A percentile compares a stretch with the other conserved stretches of the same genome.
Evolutionary conservation across 305 asterid species (phyloP).

Genomic region (Fraxinus albicans): DNA sequence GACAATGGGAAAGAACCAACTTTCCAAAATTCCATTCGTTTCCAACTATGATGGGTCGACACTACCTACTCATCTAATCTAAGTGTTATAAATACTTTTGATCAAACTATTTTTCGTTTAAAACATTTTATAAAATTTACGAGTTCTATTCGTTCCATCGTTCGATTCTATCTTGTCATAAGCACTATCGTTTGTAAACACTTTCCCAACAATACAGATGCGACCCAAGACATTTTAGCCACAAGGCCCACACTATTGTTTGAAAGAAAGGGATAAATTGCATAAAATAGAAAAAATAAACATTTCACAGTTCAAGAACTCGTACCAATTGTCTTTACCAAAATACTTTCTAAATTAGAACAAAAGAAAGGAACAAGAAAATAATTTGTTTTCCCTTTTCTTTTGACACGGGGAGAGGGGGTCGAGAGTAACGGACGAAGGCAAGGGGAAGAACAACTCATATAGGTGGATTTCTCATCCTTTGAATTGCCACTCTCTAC

Average conservation of each 20-base stretch:
- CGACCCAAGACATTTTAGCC: no score
- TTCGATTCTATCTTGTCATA: no score
- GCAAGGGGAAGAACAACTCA: neutral
- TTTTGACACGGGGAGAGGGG: neutral
- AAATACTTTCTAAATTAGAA: neutral
- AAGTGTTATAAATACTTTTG: no score
- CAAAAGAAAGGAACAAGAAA: neutral
- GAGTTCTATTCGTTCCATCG: no score
- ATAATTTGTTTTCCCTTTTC: neutral
- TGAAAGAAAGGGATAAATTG: neutral
- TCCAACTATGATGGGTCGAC: no score
- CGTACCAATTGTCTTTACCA: neutral
- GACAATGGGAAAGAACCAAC: no score
- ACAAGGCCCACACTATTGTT: neutral
- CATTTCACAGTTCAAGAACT: neutral
- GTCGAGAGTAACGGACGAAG: constrained; percentile 22
- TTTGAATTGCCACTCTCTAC: constrained; percentile 90
- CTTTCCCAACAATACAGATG: no score
- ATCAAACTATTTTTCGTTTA: no score
- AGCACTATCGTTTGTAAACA: no score
- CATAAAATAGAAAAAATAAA: neutral
- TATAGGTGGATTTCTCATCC: constrained; percentile 29
- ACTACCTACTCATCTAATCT: no score
- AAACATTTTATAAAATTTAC: no score
- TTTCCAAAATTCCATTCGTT: no score